Base-by-base conservation (phyloP, 2,329 filamentous ascomycete species). In the Aspergillus eucalypticola region DNA sequence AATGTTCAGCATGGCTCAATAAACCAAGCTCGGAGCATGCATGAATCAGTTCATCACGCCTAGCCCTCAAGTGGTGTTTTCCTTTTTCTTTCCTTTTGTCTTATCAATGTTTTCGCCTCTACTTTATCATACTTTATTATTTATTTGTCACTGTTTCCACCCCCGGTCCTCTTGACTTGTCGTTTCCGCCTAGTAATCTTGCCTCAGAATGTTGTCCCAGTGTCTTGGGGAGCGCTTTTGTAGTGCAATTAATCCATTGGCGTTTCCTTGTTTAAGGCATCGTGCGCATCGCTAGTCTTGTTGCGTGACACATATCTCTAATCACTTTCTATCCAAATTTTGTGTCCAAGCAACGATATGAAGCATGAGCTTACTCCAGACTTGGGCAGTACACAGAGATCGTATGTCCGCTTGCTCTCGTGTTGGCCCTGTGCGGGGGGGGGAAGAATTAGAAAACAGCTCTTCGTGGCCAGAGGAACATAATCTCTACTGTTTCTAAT, bases 71-170 rank as follows among this genome's bases (percentile, higher is more conserved):
- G 15, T 29, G 42, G n/a, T 42, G n/a, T 46, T 17, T 29, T 11
- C 3, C 10, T 11, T 46, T 17, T 35, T 15, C 46, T 13, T 35
- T 17, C 21, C 8, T 55, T 8, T 5, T 29, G 41, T 46, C 15
- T 72, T 66, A 70, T 64, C 73, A 71, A 66, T 69, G 70, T 73
- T 75, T 67, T 73, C 69, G 69, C 61, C 57, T 59, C 66, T 35
- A 35, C 32, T 69, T 67, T 58, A 66, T 68, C 69, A 35, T 29
- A n/a, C 39, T 35, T 35, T 32, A 8, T 23, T 13, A 29, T 35
- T 38, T 23, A 29, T 21, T 11, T 39, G 19, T 19, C 41, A 44
- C 19, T 44, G 32, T 19, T 23, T 10, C 41, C 8, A 19, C 39
- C 10, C 17, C 13, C 11, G 13, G 10, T 44, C 41, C 10, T 29